Evolutionary conservation across 768 basidiomycete species (phyloP).

Genomic region (Tylopilus sp.): DNA sequence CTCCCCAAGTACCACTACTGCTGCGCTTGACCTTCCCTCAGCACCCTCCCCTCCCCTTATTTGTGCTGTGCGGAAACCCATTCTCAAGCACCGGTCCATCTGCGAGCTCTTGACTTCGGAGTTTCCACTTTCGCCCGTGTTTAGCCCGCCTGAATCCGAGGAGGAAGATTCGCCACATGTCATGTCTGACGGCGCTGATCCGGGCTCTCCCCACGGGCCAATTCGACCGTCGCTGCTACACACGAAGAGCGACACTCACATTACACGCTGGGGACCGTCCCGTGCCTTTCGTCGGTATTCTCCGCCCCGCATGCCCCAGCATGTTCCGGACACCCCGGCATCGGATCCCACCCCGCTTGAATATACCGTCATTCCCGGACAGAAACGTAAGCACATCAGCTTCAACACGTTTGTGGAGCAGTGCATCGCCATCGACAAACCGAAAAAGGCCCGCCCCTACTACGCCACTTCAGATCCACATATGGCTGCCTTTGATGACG

Average conservation of each 20-base stretch:
- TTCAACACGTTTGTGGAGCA: slow-evolving; percentile 99
- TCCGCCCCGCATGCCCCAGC: slow-evolving; percentile 55
- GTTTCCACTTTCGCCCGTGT: slow-evolving; percentile 57
- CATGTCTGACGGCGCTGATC: slow-evolving; percentile 23
- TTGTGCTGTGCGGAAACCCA: slow-evolving; percentile 63
- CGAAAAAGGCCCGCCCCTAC: slow-evolving; percentile 34
- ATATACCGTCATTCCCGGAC: slow-evolving; percentile 16
- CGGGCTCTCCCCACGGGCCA: not conserved
- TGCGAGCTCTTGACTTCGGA: slow-evolving; percentile 83
- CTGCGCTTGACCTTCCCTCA: slow-evolving; percentile 36
- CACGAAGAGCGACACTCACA: slow-evolving; percentile 87
- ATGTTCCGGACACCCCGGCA: not conserved
- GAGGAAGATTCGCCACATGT: slow-evolving; percentile 33
- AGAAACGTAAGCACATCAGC: slow-evolving; percentile 84
- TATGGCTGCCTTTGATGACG: slow-evolving; percentile 44
- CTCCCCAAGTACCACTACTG: slow-evolving; percentile 34
- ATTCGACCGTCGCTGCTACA: slow-evolving; percentile 62
- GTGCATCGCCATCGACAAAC: slow-evolving; percentile 86
- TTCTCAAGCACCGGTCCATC: slow-evolving; percentile 93
- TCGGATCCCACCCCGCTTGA: slow-evolving; percentile 18
- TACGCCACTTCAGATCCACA: slow-evolving; percentile 13
- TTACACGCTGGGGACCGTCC: slow-evolving; percentile 51
- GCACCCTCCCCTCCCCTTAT: slow-evolving; percentile 28
- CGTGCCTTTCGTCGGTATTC: slow-evolving; percentile 57
- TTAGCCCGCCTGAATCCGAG: slow-evolving; percentile 56